These are phyloP conservation scores for Floccularia luteovirens DNA, from an alignment of 768 basidiomycete genomes.

Conservation along the genomic window DNA sequence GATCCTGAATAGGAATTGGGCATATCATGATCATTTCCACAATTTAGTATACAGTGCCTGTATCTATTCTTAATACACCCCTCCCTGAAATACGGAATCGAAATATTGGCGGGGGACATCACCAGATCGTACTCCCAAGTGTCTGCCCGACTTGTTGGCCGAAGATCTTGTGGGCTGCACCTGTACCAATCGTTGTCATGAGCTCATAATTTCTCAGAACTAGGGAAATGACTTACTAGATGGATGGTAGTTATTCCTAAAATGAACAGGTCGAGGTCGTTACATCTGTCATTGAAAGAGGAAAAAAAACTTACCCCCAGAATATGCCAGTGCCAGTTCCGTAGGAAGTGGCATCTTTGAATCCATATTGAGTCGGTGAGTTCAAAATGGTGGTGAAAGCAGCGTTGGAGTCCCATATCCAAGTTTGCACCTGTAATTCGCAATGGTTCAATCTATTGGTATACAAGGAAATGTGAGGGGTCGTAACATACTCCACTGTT, in stretches of 20 bases:
- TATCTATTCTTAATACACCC: too few relatives aligned
- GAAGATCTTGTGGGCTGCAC: conserved; percentile 30
- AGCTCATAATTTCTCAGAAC: background rate
- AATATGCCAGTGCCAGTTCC: conserved; percentile 36
- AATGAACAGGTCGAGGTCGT: conserved; percentile 1
- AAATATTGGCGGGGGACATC: too few relatives aligned
- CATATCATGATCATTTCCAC: too few relatives aligned
- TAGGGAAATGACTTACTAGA: conserved; percentile 27
- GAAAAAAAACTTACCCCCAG: conserved; percentile 38
- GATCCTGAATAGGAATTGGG: too few relatives aligned
- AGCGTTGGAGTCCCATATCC: conserved; percentile 41
- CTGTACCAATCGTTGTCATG: conserved; percentile 14
- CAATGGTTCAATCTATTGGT: background rate
- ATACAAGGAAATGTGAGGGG: background rate
- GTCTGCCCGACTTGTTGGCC: conserved; percentile 13
- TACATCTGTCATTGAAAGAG: background rate
- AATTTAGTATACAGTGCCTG: too few relatives aligned
- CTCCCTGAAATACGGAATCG: too few relatives aligned
- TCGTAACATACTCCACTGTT: conserved; percentile 35
- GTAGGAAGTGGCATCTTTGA: conserved; percentile 42
- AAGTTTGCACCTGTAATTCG: conserved; percentile 32
- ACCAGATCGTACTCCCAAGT: conserved; percentile 13
- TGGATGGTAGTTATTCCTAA: conserved; percentile 48
- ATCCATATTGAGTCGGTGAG: conserved; percentile 41
- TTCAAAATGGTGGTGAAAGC: conserved; percentile 43